A percentile compares a stretch with the other conserved stretches of the same genome.
phyloP scores from a whole-genome alignment of 257 asterid species.

The Gentiana macrophylla region DNA sequence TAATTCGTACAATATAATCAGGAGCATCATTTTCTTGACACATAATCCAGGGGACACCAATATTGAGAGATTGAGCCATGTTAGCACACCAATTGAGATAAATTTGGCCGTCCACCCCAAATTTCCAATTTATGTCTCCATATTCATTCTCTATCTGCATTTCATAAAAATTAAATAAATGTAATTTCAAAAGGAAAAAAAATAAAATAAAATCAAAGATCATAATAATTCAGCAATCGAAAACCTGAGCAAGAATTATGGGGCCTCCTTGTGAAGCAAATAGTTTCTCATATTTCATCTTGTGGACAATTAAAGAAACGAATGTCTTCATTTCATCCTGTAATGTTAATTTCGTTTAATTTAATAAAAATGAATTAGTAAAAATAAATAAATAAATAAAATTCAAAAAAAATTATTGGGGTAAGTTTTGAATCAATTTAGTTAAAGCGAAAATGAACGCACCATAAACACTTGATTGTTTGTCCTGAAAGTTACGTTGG shows the following conservation, averaged over 20 bases:
- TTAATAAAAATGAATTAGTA: not conserved
- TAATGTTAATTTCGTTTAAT: not conserved
- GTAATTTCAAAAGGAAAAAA: not conserved
- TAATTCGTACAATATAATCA: conserved; percentile 45
- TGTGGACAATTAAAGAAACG: conserved; percentile 26
- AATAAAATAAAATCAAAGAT: not conserved
- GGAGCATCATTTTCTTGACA: conserved; percentile 91
- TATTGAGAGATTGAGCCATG: conserved; percentile 79
- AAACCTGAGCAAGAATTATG: conserved; percentile 42
- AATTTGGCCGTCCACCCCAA: conserved; percentile 86
- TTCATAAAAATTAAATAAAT: too few relatives aligned
- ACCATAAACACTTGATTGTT: conserved; percentile 28
- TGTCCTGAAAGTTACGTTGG: conserved; percentile 25
- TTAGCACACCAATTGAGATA: conserved; percentile 79
- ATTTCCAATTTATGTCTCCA: conserved; percentile 68
- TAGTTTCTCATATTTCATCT: conserved; percentile 26
- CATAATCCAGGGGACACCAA: conserved; percentile 96
- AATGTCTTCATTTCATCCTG: conserved; percentile 36
- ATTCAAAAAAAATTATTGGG: not conserved
- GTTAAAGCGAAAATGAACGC: not conserved
- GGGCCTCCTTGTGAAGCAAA: conserved; percentile 46
- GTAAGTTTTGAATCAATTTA: too few relatives aligned
- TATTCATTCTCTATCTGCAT: conserved; percentile 86
- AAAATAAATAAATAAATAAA: not conserved
- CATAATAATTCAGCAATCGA: not conserved